Evolutionary conservation across 495 filamentous ascomycete species (phyloP).

Genomic region (Gamarada debralockiae): DNA sequence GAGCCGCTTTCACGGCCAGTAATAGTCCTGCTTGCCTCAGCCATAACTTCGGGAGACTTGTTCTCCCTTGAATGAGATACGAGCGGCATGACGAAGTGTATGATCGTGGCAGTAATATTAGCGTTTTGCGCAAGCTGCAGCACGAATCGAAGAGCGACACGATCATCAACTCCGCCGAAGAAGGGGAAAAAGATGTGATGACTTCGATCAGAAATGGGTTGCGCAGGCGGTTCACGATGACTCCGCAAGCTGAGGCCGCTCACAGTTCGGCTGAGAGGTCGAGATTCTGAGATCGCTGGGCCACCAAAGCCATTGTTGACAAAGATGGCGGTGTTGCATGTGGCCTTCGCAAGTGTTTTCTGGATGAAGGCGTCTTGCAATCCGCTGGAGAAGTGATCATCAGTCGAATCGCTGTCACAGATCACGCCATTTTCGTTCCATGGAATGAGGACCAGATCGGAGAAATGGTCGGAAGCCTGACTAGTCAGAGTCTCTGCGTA

Average conservation of each 20-base stretch:
- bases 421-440: slow-evolving; percentile 85
- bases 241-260: slow-evolving; percentile 58
- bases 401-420: slow-evolving; percentile 44
- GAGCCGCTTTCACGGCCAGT: neutral
- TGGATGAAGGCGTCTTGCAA: slow-evolving; percentile 64
- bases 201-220: slow-evolving; percentile 55
- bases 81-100: slow-evolving; percentile 42
- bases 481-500: slow-evolving; percentile 73
- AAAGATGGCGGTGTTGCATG: slow-evolving; percentile 75
- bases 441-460: slow-evolving; percentile 82
- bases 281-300: slow-evolving; percentile 31
- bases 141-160: slow-evolving; percentile 73
- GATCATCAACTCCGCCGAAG: slow-evolving; percentile 82
- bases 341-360: slow-evolving; percentile 53
- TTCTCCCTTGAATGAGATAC: slow-evolving; percentile 6
- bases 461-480: slow-evolving; percentile 60
- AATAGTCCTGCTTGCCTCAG: neutral
- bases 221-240: slow-evolving; percentile 38
- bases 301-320: slow-evolving; percentile 71
- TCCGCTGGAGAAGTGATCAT: slow-evolving; percentile 41
- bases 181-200: slow-evolving; percentile 89
- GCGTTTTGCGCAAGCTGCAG: slow-evolving; percentile 75
- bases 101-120: slow-evolving; percentile 70
- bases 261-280: slow-evolving; percentile 28
- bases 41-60: slow-evolving; percentile 16